Base-by-base conservation (phyloP, 495 filamentous ascomycete genomes). In the Astrocystis sublimbata region DNA sequence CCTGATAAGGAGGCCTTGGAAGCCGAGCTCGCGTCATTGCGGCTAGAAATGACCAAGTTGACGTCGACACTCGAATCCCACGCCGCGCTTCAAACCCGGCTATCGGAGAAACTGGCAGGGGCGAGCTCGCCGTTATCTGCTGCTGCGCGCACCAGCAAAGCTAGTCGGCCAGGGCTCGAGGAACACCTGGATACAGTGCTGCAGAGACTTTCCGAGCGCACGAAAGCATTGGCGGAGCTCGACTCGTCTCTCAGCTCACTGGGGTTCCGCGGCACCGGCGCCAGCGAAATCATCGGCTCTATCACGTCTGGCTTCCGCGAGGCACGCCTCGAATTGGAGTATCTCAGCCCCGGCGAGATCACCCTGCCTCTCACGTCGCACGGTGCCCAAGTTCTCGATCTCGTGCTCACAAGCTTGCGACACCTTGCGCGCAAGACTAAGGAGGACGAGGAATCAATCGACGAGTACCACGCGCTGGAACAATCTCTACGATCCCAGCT, bases 311-410 rank as follows among this genome's bases (percentile, higher is more conserved):
- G 78, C 23, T 86, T 91, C 71, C 84, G 88, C n/a, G 65, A 80
- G n/a, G 87, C 88, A 3, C 83, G 88, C 4, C 76, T 91, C 1
- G 82, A 87, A 26, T 78, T 91, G 6, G 89, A 91, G 63, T 83
- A 85, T 65, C 73, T 87, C 2, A 78, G 86, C 0, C 89, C 89
- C 0, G 88, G 88, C 4, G 89, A 91, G 66, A 60, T 76, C 13
- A 57, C 71, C 1, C 78, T 68, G 17, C 85, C 62, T 35, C 78
- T 76, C 53, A 76, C 58, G 35, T 80, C 57, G 47, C 80, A 75
- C 58, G 63, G 85, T 70, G 61, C 78, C 66, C 74, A 78, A 45
- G 69, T 84, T 0, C 71, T 85, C 3, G 74, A 79, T 50, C 67
- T 80, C 9, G 57, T 83, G 0, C 72, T 83, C 1, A 64, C 58